These are phyloP conservation scores for Arachis monticola DNA, from an alignment of 331 rosid genomes.

Conservation along the genomic window DNA sequence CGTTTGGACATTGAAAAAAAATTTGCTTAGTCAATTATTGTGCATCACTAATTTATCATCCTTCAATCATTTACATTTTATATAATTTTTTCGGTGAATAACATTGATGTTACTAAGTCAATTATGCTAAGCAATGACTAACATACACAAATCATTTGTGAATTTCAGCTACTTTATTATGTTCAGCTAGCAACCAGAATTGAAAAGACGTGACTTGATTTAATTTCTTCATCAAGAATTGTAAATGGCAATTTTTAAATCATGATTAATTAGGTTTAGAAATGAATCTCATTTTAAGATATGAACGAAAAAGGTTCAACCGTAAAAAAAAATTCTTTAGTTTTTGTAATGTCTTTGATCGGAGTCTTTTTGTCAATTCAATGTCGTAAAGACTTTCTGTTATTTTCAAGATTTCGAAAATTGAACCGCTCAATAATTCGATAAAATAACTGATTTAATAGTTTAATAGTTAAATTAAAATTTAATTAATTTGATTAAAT, in stretches of 20 bases:
- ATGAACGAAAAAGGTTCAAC: background rate
- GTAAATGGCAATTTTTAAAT: background rate
- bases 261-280: background rate
- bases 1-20: background rate
- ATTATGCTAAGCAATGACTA: slow-evolving; percentile 21
- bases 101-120: background rate
- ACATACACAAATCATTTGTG: background rate
- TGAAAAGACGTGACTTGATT: slow-evolving; percentile 2
- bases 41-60: background rate
- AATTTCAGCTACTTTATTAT: background rate
- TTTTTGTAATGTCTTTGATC: too few species aligned
- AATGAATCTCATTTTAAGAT: background rate
- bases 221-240: background rate
- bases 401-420: background rate
- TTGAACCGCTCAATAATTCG: too few species aligned
- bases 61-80: background rate
- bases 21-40: background rate
- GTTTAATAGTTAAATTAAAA: too few species aligned
- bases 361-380: background rate
- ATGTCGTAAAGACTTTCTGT: background rate
- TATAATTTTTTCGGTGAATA: background rate
- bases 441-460: too few species aligned
- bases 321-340: too few species aligned
- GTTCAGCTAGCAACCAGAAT: background rate
- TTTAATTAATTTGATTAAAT: too few species aligned